Percentiles rank a stretch among this genome's conserved stretches.
Conservation (phyloP, 2,329 filamentous ascomycete species). For the Fusarium coicis region DNA sequence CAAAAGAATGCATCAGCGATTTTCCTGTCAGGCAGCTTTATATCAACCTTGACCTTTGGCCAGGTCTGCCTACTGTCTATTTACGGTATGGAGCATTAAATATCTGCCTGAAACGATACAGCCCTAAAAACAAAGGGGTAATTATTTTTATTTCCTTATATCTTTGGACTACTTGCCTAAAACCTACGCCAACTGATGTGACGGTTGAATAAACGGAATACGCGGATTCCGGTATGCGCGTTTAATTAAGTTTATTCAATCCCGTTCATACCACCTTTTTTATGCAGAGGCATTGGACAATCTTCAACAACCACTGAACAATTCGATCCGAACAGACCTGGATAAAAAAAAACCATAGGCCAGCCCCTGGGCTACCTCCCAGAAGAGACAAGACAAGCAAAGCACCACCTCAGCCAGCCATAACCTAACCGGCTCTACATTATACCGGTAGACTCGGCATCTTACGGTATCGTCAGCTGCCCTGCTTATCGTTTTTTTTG, state of each 20-base stretch:
- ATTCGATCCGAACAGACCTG: not conserved
- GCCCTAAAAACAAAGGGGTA: not conserved
- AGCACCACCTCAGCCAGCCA: not conserved
- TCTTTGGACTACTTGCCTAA: not conserved
- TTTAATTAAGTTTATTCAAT: constrained; percentile 14
- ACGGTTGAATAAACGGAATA: constrained; percentile 2
- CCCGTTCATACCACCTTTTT: not conserved
- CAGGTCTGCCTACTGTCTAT: not conserved
- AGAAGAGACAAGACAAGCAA: not conserved
- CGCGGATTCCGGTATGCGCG: constrained; percentile 8
- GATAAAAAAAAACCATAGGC: not conserved
- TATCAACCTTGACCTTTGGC: not conserved
- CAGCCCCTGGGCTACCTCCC: constrained; percentile 22
- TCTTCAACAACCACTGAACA: constrained; percentile 4
- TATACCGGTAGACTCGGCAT: constrained; percentile 26
- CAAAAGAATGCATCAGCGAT: not conserved
- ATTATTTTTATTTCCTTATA: not conserved
- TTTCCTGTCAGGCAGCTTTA: not conserved
- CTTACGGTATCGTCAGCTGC: constrained; percentile 25
- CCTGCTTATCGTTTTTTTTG: constrained; percentile 8
- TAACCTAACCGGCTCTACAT: constrained; percentile 16
- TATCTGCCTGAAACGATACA: not conserved
- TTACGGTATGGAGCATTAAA: not conserved
- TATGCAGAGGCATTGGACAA: constrained; percentile 10
- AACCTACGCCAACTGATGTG: not conserved